Evolutionary conservation across 2,329 filamentous ascomycete genomes (phyloP), one percentile per base, ranked within the genome.

Genomic region (Ceratocystis ficicola): DNA sequence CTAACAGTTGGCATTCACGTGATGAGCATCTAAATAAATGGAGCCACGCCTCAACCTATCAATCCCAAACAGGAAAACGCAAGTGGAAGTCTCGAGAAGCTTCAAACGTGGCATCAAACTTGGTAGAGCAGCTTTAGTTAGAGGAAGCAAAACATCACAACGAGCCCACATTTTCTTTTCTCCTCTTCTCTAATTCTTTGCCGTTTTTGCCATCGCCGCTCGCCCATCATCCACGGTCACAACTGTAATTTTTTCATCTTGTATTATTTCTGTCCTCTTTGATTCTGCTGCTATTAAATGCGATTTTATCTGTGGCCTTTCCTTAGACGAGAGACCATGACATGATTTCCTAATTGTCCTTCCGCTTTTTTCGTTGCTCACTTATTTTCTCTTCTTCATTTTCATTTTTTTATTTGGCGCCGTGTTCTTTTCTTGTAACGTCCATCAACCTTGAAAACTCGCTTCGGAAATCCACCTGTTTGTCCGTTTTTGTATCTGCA

Each of bases 81-180:
- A 57, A n/a, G 25, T 60, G 50, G 44, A 67, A 60, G 65, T 63
- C 66, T 68, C 61, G 67, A 69, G 44, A 67, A 60, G 65, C 65
- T 67, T 68, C 63, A 68, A 69, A 71, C 69, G 68, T 69, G 69
- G 69, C 70, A 67, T 71, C 67, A 70, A 69, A 68, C 67, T 68
- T 28, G 46, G 17, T 15, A 20, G 4, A 25, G 52, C 52, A 30
- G 52, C 52, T 32, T 52, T 25, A 52, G 48, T 7, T 25, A 52
- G 7, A 12, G 22, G 17, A 17, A 59, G 28, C 52, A 30, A 7
- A 30, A 32, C 52, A 59, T 30, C 28, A 36, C 36, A 59, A 30
- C 52, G 12, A 59, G 48, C 28, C 52, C 17, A 59, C 15, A 12
- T 59, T 32, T 25, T n/a, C 52, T 22, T 22, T 17, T 15, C 17